Base-by-base conservation (phyloP, 2,329 filamentous ascomycete genomes). In the Diaporthe batatas region DNA sequence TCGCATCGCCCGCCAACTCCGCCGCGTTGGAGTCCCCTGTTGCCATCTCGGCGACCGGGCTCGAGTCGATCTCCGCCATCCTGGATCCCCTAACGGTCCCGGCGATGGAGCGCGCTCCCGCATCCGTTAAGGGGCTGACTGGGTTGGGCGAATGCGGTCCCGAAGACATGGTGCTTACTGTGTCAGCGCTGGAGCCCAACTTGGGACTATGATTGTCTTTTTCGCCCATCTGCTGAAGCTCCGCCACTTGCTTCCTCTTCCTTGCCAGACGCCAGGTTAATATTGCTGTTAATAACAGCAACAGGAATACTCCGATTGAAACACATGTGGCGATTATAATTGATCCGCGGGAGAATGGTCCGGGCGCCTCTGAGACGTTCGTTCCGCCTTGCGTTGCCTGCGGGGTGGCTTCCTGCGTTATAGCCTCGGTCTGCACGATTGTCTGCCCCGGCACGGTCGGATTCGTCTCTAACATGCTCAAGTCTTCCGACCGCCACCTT, bases 391-490 rank as follows among this genome's bases (percentile, higher is more conserved):
- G 59, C 23, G 55, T 58, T 58, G 14, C 23, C 25, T 42, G 36
- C 3, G 36, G n/a, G 11, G 59, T 51, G 59, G 42, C 6, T 11
- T 47, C 42, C 21, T 32, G 18, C 16, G 59, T 65, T 8, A 18
- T 14, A 4, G 44, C 32, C 44, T 51, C 21, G 18, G 62, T 65
- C 62, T n/a, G 62, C 62, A 36, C n/a, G 11, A 73, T 73, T 25
- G 39, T 76, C 44, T 72, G 53, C 16, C 76, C 76, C 42, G 76
- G 75, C 21, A 73, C 73, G 23, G 75, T 76, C 34, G 76, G 76
- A 32, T 77, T 71, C 49, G 76, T 77, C 65, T 77, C 58, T 29
- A 77, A 39, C 25, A 71, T 72, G 32, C 71, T 72, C 32, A 77
- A 54, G 64, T 77, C 76, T 34, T 72, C 70, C 8, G 68, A 59